A percentile compares a stretch with the other conserved stretches of the same genome.
These are phyloP conservation scores for Neoboletus subvelutipes DNA, from an alignment of 768 basidiomycete genomes.

Conservation along the genomic window DNA sequence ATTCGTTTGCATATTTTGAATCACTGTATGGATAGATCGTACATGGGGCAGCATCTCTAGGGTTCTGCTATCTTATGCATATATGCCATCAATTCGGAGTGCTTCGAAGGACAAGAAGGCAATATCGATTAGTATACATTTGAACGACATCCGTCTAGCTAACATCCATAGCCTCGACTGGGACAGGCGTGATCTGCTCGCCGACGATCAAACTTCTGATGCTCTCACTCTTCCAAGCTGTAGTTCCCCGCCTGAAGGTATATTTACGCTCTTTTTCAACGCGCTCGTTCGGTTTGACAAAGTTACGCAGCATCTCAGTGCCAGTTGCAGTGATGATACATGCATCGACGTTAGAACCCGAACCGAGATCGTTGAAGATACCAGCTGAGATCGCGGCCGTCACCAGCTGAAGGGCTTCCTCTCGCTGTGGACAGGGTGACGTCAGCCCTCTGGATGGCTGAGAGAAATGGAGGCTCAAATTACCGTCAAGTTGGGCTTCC, in stretches of 20 bases:
- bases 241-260: conserved; percentile 82
- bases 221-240: conserved; percentile 82
- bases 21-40: conserved; percentile 28
- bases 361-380: conserved; percentile 99
- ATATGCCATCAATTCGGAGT: background rate
- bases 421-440: conserved; percentile 47
- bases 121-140: conserved; percentile 7
- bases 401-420: conserved; percentile 80
- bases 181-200: conserved; percentile 61
- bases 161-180: conserved; percentile 79
- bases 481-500: conserved; percentile 82
- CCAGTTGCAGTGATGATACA: conserved; percentile 86
- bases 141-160: conserved; percentile 42
- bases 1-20: conserved; percentile 20
- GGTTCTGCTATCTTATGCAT: conserved; percentile 11
- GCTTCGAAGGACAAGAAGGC: background rate
- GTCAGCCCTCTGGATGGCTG: background rate
- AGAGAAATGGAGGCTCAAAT: conserved; percentile 20
- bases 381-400: conserved; percentile 87
- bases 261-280: conserved; percentile 70
- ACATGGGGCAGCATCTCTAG: conserved; percentile 16
- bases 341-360: conserved; percentile 97
- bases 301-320: conserved; percentile 94
- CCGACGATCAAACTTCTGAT: conserved; percentile 69
- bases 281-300: conserved; percentile 86